Evolutionary conservation across 192 early-diverging fungal species (phyloP).

Genomic region (Gigaspora rosea): DNA sequence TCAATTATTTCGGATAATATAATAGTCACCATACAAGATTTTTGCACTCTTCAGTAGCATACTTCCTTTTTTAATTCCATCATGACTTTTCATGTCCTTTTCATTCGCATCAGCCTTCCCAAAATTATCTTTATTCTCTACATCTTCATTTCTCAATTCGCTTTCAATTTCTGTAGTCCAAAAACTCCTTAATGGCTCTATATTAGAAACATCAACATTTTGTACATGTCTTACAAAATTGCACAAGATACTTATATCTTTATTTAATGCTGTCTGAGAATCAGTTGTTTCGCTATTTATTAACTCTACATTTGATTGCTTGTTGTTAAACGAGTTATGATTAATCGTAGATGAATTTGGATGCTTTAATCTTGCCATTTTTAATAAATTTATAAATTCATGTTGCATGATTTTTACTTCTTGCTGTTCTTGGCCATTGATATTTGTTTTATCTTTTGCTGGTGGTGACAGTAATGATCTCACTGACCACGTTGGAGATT

Average conservation of each 20-base stretch:
- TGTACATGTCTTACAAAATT: constrained; percentile 38
- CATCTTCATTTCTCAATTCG: constrained; percentile 19
- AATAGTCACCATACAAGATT: no score
- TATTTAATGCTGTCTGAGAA: neutral
- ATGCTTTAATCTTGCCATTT: constrained; percentile 25
- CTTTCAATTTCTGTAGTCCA: constrained; percentile 29
- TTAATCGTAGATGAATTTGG: neutral
- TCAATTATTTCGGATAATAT: no score
- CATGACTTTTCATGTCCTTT: neutral
- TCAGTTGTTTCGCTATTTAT: neutral
- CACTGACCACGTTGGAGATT: constrained; percentile 41
- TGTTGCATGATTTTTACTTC: constrained; percentile 22
- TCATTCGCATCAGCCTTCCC: constrained; percentile 13
- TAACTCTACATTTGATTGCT: no score
- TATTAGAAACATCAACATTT: constrained; percentile 16
- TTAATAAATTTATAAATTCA: constrained; percentile 33
- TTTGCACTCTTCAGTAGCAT: no score
- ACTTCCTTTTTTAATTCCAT: no score
- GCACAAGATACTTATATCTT: constrained; percentile 41
- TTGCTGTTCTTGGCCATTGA: no score
- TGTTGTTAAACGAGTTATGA: no score
- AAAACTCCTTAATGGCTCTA: constrained; percentile 35
- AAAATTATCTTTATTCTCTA: constrained; percentile 18
- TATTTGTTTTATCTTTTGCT: neutral
- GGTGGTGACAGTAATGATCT: constrained; percentile 22